phyloP scores from a whole-genome alignment of 108 stramenopile genomes.

The Seminavis robusta region DNA sequence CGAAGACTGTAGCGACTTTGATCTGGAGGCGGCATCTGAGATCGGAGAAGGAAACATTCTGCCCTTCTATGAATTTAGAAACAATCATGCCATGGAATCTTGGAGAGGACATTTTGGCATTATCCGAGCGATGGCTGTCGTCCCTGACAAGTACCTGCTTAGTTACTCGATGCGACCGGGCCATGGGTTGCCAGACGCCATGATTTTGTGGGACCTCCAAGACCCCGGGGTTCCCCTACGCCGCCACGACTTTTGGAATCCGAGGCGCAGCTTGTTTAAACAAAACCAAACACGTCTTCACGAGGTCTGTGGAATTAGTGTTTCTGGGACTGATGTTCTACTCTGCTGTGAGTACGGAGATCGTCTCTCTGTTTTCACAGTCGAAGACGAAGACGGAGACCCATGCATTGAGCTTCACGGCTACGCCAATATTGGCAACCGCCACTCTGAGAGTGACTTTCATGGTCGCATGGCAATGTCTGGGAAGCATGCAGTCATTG shows the following conservation, averaged over 20 bases:
- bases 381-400: too few relatives aligned
- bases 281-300: conserved; percentile 4
- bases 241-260: conserved; percentile 15
- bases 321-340: conserved; percentile 20
- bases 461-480: conserved; percentile 37
- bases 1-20: conserved; percentile 18
- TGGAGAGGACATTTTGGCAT: conserved; percentile 26
- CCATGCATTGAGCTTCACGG: conserved; percentile 11
- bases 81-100: conserved; percentile 8
- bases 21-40: conserved; percentile 8
- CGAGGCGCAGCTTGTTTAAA: background rate
- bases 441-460: conserved; percentile 17
- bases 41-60: conserved; percentile 30
- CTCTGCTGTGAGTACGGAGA: conserved; percentile 10
- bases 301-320: conserved; percentile 17
- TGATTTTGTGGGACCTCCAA: conserved; percentile 19
- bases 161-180: conserved; percentile 17
- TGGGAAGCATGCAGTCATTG: conserved; percentile 4
- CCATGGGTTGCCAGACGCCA: conserved; percentile 15
- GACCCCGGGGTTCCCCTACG: conserved; percentile 25
- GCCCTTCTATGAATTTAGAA: conserved; percentile 20
- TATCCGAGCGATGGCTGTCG: conserved; percentile 25
- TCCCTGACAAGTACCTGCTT: conserved; percentile 4
- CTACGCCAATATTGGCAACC: conserved; percentile 15
- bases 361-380: conserved; percentile 21